Evolutionary conservation across 2,329 filamentous ascomycete genomes (phyloP).

Genomic region (Cercospora zeina): DNA sequence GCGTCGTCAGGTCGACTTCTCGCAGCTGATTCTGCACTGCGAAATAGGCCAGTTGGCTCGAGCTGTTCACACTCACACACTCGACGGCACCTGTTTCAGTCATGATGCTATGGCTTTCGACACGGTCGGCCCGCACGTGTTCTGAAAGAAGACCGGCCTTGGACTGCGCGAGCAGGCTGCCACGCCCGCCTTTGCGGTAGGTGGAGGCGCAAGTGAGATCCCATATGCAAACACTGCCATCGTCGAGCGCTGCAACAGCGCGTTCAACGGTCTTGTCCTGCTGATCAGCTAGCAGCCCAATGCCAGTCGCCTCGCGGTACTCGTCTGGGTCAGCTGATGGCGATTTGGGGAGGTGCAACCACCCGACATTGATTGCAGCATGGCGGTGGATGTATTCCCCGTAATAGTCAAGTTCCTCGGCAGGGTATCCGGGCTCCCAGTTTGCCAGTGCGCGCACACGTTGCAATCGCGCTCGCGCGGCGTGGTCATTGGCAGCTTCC

Average conservation of each 20-base stretch:
- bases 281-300: constrained; percentile 63
- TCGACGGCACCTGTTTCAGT: constrained; percentile 74
- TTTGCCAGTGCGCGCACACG: constrained; percentile 64
- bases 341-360: constrained; percentile 66
- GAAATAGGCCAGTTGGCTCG: constrained; percentile 69
- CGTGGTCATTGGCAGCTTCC: constrained; percentile 25
- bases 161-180: constrained; percentile 67
- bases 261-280: constrained; percentile 57
- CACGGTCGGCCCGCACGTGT: constrained; percentile 51
- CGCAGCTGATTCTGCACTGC: constrained; percentile 75
- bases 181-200: constrained; percentile 38
- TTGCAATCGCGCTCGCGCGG: constrained; percentile 27
- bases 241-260: constrained; percentile 76
- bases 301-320: constrained; percentile 67
- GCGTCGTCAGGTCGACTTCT: constrained; percentile 75
- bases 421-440: constrained; percentile 77
- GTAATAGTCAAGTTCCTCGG: constrained; percentile 78
- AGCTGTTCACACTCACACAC: constrained; percentile 76
- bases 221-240: constrained; percentile 87
- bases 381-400: constrained; percentile 83
- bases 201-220: constrained; percentile 50
- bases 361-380: constrained; percentile 70
- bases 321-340: constrained; percentile 46
- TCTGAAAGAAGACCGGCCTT: constrained; percentile 65
- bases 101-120: constrained; percentile 56